Percentiles rank a stretch among this genome's conserved stretches.
phyloP scores from a whole-genome alignment of 495 filamentous ascomycete species.

The Penicillium verhagenii region DNA sequence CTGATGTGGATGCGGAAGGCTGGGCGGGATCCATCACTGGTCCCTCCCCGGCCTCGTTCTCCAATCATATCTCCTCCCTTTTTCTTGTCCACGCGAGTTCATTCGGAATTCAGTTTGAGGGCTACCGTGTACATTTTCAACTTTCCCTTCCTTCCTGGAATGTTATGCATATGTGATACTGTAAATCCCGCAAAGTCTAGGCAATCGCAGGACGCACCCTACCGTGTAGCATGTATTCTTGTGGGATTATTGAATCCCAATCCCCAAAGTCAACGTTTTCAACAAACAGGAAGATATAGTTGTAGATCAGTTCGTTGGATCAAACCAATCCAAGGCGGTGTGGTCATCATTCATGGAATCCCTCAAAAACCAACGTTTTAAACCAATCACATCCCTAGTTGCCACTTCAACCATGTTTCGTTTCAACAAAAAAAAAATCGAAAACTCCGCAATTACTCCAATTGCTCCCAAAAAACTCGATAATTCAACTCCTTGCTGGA shows the following conservation, averaged over 20 bases:
- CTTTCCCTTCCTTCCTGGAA: constrained; percentile 7
- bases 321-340: neutral
- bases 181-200: constrained; percentile 5
- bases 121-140: constrained; percentile 25
- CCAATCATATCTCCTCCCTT: constrained; percentile 14
- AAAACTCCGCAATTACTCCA: constrained; percentile 16
- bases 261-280: too few species aligned
- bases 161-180: neutral
- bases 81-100: constrained; percentile 11
- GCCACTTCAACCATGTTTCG: neutral
- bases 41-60: constrained; percentile 20
- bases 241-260: too few species aligned
- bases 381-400: neutral
- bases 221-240: constrained; percentile 6
- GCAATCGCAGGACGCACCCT: constrained; percentile 1
- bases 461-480: constrained; percentile 12
- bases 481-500: constrained; percentile 24
- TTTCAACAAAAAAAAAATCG: neutral
- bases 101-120: constrained; percentile 19
- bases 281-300: too few species aligned
- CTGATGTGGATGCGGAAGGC: constrained; percentile 20
- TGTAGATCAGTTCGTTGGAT: neutral
- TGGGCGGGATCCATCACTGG: constrained; percentile 6
- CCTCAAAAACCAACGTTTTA: too few species aligned
- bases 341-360: neutral